These are phyloP conservation scores for Gymnopilus junonius DNA, from an alignment of 768 basidiomycete species.

Conservation along the genomic window DNA sequence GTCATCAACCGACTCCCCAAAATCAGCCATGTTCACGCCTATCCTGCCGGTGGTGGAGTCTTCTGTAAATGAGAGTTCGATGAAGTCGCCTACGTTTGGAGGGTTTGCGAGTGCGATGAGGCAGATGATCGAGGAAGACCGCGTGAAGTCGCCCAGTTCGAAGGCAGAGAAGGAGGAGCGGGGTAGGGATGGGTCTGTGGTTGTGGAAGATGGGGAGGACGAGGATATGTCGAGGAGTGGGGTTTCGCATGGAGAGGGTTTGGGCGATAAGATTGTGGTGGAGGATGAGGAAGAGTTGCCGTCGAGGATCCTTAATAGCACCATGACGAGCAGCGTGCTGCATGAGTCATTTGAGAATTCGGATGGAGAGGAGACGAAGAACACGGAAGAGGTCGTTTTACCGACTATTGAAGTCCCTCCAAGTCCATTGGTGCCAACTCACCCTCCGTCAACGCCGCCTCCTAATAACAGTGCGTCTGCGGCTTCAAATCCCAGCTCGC, in stretches of 20 bases:
- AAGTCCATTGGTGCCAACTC: conserved; percentile 19
- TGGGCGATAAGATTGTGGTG: conserved; percentile 44
- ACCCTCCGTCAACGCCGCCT: conserved; percentile 19
- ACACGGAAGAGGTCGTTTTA: background rate
- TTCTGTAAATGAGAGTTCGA: background rate
- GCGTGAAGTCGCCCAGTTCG: background rate
- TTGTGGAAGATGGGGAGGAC: background rate
- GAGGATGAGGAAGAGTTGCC: conserved; percentile 50
- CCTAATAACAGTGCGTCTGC: conserved; percentile 2
- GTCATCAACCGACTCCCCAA: conserved; percentile 26
- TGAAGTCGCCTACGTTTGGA: conserved; percentile 20
- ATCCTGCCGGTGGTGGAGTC: background rate
- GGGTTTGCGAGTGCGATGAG: conserved; percentile 43
- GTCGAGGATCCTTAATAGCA: conserved; percentile 24
- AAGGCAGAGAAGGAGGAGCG: background rate
- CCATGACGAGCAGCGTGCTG: conserved; percentile 7
- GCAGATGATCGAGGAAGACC: conserved; percentile 38
- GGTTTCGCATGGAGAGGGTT: conserved; percentile 16
- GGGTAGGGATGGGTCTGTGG: background rate
- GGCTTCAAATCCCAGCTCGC: conserved; percentile 9
- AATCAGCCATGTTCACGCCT: conserved; percentile 19
- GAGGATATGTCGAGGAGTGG: background rate
- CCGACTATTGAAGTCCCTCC: conserved; percentile 10
- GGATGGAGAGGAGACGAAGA: background rate
- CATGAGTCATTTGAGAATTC: background rate